Base-by-base conservation (phyloP, 163 green algal genomes). In the Coccomyxa subellipsoidea region DNA sequence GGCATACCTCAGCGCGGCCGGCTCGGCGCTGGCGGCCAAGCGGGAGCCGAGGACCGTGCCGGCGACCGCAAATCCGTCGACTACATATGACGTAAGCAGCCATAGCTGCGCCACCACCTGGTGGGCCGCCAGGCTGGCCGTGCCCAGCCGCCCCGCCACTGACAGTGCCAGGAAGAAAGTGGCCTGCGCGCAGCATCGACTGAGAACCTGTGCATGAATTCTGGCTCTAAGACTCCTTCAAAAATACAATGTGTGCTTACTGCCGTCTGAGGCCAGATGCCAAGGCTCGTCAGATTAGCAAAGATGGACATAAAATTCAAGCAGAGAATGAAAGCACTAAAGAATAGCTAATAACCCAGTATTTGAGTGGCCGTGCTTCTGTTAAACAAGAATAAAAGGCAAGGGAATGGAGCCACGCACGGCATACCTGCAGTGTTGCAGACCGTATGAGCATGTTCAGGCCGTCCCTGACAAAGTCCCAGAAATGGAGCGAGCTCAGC, bases 151-250 rank as follows among this genome's bases (percentile, higher is more conserved):
- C 23, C 54, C 73, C 32, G 76, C 76, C 23, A 59, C 81, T 23
- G 81, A 77, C 54, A 85, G 8, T 15, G 81, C 81, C 71, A 85
- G 77, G 54, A 85, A 85, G 31, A 85, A 85, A 9, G 81, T 85
- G 1, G 76, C 81, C 81, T 85, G 81, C 75, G 77, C 15, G 35
- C 15, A 18, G 47, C 21, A 8, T 18, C 21, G 47, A 18, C 1
- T 1, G 21, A 12, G 47, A 59, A 59, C 47, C 47, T 2, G 1
- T 59, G 47, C n/a, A n/a, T n/a, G n/a, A n/a, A n/a, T n/a, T n/a
- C n/a, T n/a, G n/a, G n/a, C n/a, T n/a, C n/a, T n/a, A 66, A 29
- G 47, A 12, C 47, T 29, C 47, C 12, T 29, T 18, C 12, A 18
- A 66, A 66, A 12, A 66, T 29, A 12, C 47, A 12, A 66, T 66